phyloP scores from a whole-genome alignment of 192 early-diverging fungal species.

The Podochytrium sp. region DNA sequence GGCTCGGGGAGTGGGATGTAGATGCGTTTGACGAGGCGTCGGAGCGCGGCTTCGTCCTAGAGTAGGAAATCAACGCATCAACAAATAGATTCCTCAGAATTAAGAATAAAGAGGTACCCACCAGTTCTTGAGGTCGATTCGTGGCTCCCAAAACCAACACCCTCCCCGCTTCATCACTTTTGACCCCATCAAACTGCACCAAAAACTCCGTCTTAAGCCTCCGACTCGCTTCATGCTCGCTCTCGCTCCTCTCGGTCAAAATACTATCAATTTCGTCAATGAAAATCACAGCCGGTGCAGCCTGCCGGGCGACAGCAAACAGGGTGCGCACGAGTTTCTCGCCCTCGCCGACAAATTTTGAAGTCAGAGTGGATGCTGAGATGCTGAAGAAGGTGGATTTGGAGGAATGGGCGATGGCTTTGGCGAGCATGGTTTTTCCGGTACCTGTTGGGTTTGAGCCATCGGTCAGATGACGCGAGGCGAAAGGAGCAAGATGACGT shows the following conservation, averaged over 20 bases:
- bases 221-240: slow-evolving; percentile 59
- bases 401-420: slow-evolving; percentile 55
- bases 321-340: slow-evolving; percentile 60
- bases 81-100: not conserved
- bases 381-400: slow-evolving; percentile 61
- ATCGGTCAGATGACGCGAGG: too few relatives aligned
- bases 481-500: not conserved
- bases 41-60: slow-evolving; percentile 57
- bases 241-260: slow-evolving; percentile 51
- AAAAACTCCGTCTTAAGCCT: slow-evolving; percentile 63
- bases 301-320: slow-evolving; percentile 56
- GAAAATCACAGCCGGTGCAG: slow-evolving; percentile 59
- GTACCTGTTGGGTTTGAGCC: too few relatives aligned
- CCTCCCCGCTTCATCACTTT: slow-evolving; percentile 39
- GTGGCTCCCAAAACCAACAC: slow-evolving; percentile 60
- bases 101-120: not conserved
- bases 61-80: too few relatives aligned
- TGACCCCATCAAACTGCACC: slow-evolving; percentile 61
- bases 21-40: slow-evolving; percentile 57
- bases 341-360: slow-evolving; percentile 63
- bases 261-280: slow-evolving; percentile 64
- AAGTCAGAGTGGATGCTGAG: slow-evolving; percentile 57
- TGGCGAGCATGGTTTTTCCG: slow-evolving; percentile 65
- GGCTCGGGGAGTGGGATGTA: slow-evolving; percentile 63
- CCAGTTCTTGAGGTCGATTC: slow-evolving; percentile 60